Percentiles rank a stretch among this genome's conserved stretches.
Evolutionary conservation across 1,284 basidiomycete genomes (phyloP).

Genomic region (Cronartium quercuum): DNA sequence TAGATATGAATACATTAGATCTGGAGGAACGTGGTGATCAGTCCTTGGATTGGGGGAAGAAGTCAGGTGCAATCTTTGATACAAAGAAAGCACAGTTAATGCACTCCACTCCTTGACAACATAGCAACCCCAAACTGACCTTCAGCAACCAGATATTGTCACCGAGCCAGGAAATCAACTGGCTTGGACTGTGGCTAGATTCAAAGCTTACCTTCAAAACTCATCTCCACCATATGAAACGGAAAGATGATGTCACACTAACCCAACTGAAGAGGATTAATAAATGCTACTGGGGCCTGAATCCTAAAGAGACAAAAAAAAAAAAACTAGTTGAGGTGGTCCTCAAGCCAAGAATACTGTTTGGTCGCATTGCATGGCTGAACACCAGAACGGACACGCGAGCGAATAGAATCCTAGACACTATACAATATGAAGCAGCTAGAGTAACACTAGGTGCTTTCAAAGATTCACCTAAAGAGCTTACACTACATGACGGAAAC

Average conservation of each 20-base stretch:
- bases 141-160: background rate
- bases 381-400: background rate
- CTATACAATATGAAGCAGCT: background rate
- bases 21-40: background rate
- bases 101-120: background rate
- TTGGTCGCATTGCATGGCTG: background rate
- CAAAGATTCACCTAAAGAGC: background rate
- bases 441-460: background rate
- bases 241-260: background rate
- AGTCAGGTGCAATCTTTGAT: constrained; percentile 12
- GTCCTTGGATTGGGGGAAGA: background rate
- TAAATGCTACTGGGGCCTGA: background rate
- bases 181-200: background rate
- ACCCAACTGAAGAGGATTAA: background rate
- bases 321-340: background rate
- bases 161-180: background rate
- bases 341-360: background rate
- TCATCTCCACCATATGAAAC: background rate
- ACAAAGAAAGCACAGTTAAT: constrained; percentile 15
- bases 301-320: background rate
- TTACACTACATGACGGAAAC: background rate
- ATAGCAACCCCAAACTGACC: background rate
- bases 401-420: background rate
- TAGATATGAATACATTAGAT: background rate
- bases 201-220: background rate